These are phyloP conservation scores for Lagenaria siceraria DNA, from an alignment of 306 rosid genomes.

Conservation along the genomic window DNA sequence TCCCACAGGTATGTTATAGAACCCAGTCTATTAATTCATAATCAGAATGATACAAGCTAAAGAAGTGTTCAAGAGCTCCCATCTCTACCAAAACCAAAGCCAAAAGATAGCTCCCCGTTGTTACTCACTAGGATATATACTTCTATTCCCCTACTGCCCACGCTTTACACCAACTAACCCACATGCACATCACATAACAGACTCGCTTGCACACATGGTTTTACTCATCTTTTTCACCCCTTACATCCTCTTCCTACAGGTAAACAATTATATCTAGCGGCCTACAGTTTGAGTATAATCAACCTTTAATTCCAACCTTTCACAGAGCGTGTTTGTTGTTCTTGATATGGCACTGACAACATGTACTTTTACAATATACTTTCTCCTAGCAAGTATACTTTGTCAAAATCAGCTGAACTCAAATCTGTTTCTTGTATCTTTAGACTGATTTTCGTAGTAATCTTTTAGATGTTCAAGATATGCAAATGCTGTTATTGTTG, in stretches of 20 bases:
- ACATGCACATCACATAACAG: neutral
- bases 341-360: neutral
- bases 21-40: neutral
- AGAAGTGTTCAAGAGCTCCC: neutral
- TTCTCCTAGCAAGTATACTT: neutral
- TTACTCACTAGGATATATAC: neutral
- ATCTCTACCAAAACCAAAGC: neutral
- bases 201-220: neutral
- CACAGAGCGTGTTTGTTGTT: neutral
- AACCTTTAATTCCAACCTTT: neutral
- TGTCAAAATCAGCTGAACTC: neutral
- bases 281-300: neutral
- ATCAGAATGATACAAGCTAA: neutral
- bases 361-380: neutral
- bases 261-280: neutral
- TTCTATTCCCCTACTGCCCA: neutral
- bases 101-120: neutral
- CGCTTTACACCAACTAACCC: neutral
- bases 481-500: neutral
- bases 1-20: conserved; percentile 54
- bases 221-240: neutral
- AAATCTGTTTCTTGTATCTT: neutral
- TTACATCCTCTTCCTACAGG: neutral
- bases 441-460: neutral
- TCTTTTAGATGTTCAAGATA: neutral